Conservation (phyloP, 768 basidiomycete species). For the Serendipita sp. region DNA sequence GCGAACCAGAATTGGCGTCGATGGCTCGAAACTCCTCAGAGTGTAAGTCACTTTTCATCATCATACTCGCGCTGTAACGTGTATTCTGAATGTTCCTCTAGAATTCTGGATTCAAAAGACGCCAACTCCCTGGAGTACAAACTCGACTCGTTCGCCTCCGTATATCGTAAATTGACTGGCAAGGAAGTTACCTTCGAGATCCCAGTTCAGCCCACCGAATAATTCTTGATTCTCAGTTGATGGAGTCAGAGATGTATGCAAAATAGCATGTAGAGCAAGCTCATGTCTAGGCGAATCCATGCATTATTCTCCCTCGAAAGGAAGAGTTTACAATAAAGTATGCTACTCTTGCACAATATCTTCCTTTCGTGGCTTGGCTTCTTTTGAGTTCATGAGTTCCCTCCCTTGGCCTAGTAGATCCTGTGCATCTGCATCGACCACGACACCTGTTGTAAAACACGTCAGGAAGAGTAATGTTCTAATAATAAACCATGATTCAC, state of each 20-base stretch:
- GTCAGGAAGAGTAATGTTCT: not conserved
- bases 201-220: slow-evolving; percentile 31
- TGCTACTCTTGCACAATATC: slow-evolving; percentile 74
- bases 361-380: slow-evolving; percentile 66
- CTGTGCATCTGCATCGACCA: slow-evolving; percentile 66
- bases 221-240: not conserved
- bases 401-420: slow-evolving; percentile 68
- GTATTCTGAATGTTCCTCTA: slow-evolving; percentile 22
- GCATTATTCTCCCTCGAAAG: not conserved
- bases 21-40: slow-evolving; percentile 92
- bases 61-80: not conserved
- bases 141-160: slow-evolving; percentile 96
- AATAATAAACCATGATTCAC: too few relatives aligned
- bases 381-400: slow-evolving; percentile 55
- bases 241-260: not conserved
- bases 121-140: slow-evolving; percentile 98
- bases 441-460: slow-evolving; percentile 24
- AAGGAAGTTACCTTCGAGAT: slow-evolving; percentile 96
- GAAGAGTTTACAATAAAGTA: not conserved
- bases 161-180: slow-evolving; percentile 88
- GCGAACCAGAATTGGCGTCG: slow-evolving; percentile 83
- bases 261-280: slow-evolving; percentile 4
- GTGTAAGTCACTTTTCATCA: slow-evolving; percentile 49
- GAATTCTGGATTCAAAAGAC: slow-evolving; percentile 96
- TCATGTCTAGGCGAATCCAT: not conserved